Base-by-base conservation (phyloP, 139 green algal species). In the Coelastrella sp. region DNA sequence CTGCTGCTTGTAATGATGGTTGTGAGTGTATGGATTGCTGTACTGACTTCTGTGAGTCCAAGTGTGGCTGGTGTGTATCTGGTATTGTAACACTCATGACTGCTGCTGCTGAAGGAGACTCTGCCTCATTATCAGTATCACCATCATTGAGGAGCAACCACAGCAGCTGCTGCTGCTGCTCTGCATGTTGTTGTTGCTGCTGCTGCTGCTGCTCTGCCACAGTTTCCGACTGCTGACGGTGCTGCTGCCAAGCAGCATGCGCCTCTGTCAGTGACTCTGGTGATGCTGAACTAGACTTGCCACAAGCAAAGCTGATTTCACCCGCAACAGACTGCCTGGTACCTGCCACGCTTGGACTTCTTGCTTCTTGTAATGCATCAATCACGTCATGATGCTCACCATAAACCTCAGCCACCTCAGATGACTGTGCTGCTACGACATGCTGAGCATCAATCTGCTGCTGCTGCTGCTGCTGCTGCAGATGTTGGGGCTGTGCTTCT, bases 241-340 rank as follows among this genome's bases (percentile, higher is more conserved):
- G 38, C 71, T 63, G 71, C n/a, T 25, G 71, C 71, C 45, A 64
- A 19, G 41, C 9, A 57, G 13, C 9, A 2, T 57, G 25, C 53
- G 53, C 19, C 17, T 19, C 27, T 27, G 17, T 64, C 17, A 21
- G 53, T 17, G 17, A 34, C 30, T 69, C 75, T 35, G 71, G 71
- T 9, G 41, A 48, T 80, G 72, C 27, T 9, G 45, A 25, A 13
- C 3, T 53, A 48, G 72, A 67, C 30, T 40, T 23, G 15, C 25
- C 72, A n/a, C 38, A 30, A 5, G 72, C 72, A 67, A 80, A 80
- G 32, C 72, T 80, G 72, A 80, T 30, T 32, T 80, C 72, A 21
- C 27, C 68, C 0, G 73, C n/a, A 51, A 3, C 15, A 30, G 15
- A 15, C 48, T 5, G 8, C 5, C 17, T 11, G 8, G 2, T 7